Percentiles rank a stretch among this genome's conserved stretches.
Conservation (phyloP, 108 stramenopile species). For the Fistulifera pelliculosa region DNA sequence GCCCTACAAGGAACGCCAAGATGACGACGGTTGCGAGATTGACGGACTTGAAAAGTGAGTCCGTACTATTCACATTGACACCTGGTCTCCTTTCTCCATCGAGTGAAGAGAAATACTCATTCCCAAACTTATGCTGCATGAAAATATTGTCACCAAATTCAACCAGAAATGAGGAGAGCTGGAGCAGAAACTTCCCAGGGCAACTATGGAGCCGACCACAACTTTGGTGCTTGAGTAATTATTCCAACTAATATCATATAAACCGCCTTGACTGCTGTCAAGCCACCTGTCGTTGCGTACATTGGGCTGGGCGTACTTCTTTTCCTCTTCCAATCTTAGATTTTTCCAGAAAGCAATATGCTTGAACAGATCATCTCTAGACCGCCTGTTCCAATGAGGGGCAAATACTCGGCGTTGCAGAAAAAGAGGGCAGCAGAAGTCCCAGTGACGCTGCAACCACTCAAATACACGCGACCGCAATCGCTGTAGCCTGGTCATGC, state of each 20-base stretch:
- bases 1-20: constrained; percentile 44
- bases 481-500: background rate
- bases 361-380: constrained; percentile 24
- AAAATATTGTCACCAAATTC: constrained; percentile 50
- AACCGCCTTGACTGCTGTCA: constrained; percentile 11
- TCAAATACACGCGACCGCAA: background rate
- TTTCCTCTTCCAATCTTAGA: constrained; percentile 26
- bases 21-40: constrained; percentile 34
- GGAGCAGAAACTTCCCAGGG: constrained; percentile 38
- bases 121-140: constrained; percentile 35
- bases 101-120: constrained; percentile 55
- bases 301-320: constrained; percentile 8
- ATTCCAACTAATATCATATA: constrained; percentile 12
- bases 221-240: constrained; percentile 24
- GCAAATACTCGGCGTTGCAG: constrained; percentile 35
- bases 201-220: constrained; percentile 22
- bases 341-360: constrained; percentile 31
- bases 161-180: constrained; percentile 54
- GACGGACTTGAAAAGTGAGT: constrained; percentile 32
- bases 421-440: constrained; percentile 40
- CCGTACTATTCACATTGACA: constrained; percentile 12
- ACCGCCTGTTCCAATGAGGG: constrained; percentile 46
- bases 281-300: constrained; percentile 24
- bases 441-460: constrained; percentile 28
- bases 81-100: constrained; percentile 35